Conservation (phyloP, 345 rosid genomes). For the Erodium maritimum region DNA sequence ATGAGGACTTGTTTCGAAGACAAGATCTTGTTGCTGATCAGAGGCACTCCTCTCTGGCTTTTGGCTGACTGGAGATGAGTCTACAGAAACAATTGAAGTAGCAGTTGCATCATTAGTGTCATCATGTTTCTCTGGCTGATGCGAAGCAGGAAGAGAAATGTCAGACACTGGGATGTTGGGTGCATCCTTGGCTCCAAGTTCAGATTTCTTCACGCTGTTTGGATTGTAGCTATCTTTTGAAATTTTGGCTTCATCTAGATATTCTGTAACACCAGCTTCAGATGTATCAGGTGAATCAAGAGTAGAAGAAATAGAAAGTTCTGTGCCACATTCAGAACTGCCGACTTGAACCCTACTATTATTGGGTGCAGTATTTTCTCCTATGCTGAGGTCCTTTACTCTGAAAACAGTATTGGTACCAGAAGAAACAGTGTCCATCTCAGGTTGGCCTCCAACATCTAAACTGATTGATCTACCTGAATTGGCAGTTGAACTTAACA, state of each 20-base stretch:
- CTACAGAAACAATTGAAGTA: conserved; percentile 15
- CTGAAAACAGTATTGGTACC: conserved; percentile 14
- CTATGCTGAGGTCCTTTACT: conserved; percentile 16
- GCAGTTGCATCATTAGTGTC: conserved; percentile 21
- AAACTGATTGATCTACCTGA: conserved; percentile 24
- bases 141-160: conserved; percentile 11
- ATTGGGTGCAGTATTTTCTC: conserved; percentile 23
- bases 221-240: conserved; percentile 23
- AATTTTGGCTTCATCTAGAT: conserved; percentile 27
- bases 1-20: conserved; percentile 27
- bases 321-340: conserved; percentile 85
- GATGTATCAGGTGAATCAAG: conserved; percentile 73
- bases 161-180: conserved; percentile 13
- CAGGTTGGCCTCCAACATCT: conserved; percentile 31
- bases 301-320: conserved; percentile 78
- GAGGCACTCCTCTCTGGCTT: conserved; percentile 25
- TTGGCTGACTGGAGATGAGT: conserved; percentile 17
- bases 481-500: conserved; percentile 33
- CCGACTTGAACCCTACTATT: conserved; percentile 25
- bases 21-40: conserved; percentile 23
- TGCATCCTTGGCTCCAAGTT: conserved; percentile 25
- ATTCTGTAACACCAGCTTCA: conserved; percentile 37
- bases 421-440: conserved; percentile 19
- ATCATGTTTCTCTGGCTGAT: conserved; percentile 25
- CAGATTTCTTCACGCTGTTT: conserved; percentile 15